Percentiles rank a stretch among this genome's conserved stretches.
Conservation (phyloP, 2,329 filamentous ascomycete species). For the Diaporthe sp. region DNA sequence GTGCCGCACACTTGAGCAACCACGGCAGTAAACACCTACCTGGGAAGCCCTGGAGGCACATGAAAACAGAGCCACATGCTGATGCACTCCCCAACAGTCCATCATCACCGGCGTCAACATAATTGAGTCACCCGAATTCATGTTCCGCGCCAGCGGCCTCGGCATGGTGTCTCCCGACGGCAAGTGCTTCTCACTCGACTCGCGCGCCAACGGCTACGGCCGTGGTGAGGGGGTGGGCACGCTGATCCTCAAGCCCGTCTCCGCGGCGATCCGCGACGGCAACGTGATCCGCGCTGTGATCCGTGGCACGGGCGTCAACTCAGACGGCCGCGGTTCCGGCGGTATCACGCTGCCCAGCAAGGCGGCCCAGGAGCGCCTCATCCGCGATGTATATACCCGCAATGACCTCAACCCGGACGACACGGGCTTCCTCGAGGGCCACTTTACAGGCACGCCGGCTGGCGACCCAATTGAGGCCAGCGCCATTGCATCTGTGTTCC, state of each 20-base stretch:
- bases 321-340: constrained; percentile 49
- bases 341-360: constrained; percentile 55
- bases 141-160: constrained; percentile 46
- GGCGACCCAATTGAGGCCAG: constrained; percentile 52
- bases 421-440: constrained; percentile 51
- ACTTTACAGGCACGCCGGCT: constrained; percentile 52
- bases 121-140: constrained; percentile 39
- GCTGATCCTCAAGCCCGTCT: constrained; percentile 34
- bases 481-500: constrained; percentile 42
- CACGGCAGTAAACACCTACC: not conserved
- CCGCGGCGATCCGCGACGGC: constrained; percentile 30
- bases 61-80: constrained; percentile 1
- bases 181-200: constrained; percentile 36
- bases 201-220: constrained; percentile 36
- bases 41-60: not conserved
- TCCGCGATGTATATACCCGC: constrained; percentile 49
- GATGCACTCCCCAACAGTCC: constrained; percentile 25
- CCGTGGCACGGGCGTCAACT: constrained; percentile 48
- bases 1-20: not conserved
- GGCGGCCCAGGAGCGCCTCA: constrained; percentile 51
- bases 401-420: constrained; percentile 45
- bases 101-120: constrained; percentile 38
- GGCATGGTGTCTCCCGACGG: constrained; percentile 37
- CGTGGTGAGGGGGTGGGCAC: constrained; percentile 35
- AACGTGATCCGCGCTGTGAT: constrained; percentile 42